Evolutionary conservation across 768 basidiomycete genomes (phyloP).

Genomic region (Boletus sensibilis): DNA sequence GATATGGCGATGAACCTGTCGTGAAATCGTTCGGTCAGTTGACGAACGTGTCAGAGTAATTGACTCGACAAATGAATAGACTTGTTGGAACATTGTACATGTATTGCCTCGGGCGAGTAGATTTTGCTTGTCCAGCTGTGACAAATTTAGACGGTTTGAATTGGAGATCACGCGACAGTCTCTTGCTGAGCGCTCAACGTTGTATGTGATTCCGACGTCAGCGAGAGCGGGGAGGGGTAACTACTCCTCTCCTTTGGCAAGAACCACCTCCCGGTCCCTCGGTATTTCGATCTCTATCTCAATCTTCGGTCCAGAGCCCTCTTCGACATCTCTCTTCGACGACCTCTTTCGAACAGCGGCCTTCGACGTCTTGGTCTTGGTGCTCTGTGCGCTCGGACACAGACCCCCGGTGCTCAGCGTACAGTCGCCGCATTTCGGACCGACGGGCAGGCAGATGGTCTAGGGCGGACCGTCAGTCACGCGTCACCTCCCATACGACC

Average conservation of each 20-base stretch:
- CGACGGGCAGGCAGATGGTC: conserved; percentile 66
- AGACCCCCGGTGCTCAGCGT: conserved; percentile 51
- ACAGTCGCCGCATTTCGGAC: conserved; percentile 65
- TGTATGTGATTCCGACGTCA: background rate
- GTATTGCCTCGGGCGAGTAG: background rate
- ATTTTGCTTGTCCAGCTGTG: background rate
- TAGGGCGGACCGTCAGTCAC: conserved; percentile 23
- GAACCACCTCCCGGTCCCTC: background rate
- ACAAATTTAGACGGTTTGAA: background rate
- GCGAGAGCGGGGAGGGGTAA: background rate
- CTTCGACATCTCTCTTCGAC: background rate
- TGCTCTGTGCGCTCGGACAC: conserved; percentile 62
- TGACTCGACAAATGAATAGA: background rate
- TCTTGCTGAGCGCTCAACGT: background rate
- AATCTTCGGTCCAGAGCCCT: conserved; percentile 35
- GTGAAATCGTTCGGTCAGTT: background rate
- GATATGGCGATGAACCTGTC: conserved; percentile 54
- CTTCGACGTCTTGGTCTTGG: conserved; percentile 22
- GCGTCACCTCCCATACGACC: background rate
- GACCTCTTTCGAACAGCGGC: conserved; percentile 3
- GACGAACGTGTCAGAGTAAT: background rate
- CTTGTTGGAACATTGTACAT: background rate
- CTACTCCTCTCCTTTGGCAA: background rate
- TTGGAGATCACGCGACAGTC: background rate
- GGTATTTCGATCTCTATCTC: conserved; percentile 38